phyloP scores from a whole-genome alignment of 1,284 basidiomycete species.

The Ceratobasidium sp. region DNA sequence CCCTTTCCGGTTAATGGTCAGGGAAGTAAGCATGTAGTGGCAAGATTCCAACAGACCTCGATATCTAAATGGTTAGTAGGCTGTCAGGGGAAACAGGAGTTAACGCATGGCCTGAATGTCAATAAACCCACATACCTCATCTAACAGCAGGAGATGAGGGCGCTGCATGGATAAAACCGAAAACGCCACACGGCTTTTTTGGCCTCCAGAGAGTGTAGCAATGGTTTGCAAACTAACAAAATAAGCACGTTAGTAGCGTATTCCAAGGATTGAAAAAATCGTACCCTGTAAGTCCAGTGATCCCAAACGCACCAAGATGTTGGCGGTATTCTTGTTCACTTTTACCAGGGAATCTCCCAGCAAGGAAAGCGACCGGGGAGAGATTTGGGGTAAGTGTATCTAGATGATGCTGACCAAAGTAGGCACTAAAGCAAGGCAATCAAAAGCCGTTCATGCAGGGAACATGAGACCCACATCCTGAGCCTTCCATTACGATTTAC shows the following conservation, averaged over 20 bases:
- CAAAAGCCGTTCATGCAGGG: not conserved
- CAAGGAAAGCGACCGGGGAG: slow-evolving; percentile 93
- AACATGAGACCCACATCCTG: slow-evolving; percentile 71
- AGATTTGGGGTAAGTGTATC: slow-evolving; percentile 89
- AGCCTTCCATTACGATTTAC: slow-evolving; percentile 92
- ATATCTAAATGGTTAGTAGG: slow-evolving; percentile 99
- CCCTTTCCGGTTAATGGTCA: slow-evolving; percentile 64
- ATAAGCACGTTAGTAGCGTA: slow-evolving; percentile 24
- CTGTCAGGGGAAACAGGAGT: slow-evolving; percentile 58
- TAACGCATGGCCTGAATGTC: not conserved
- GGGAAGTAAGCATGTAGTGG: not conserved
- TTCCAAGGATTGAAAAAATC: slow-evolving; percentile 48
- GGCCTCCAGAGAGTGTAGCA: slow-evolving; percentile 92
- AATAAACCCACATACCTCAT: slow-evolving; percentile 72
- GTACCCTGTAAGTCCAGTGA: slow-evolving; percentile 94
- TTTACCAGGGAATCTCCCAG: slow-evolving; percentile 91
- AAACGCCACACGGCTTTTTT: slow-evolving; percentile 97
- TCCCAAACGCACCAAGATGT: slow-evolving; percentile 98
- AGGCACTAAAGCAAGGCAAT: slow-evolving; percentile 66
- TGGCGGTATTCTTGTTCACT: slow-evolving; percentile 96
- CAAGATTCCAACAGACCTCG: slow-evolving; percentile 64
- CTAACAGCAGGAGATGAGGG: slow-evolving; percentile 89
- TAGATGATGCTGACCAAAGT: slow-evolving; percentile 98
- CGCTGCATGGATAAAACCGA: slow-evolving; percentile 88
- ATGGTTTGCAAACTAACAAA: slow-evolving; percentile 78